Percentiles rank a stretch among this genome's conserved stretches.
Conservation (phyloP, 805 yeast species). For the Candida bentonensis region DNA sequence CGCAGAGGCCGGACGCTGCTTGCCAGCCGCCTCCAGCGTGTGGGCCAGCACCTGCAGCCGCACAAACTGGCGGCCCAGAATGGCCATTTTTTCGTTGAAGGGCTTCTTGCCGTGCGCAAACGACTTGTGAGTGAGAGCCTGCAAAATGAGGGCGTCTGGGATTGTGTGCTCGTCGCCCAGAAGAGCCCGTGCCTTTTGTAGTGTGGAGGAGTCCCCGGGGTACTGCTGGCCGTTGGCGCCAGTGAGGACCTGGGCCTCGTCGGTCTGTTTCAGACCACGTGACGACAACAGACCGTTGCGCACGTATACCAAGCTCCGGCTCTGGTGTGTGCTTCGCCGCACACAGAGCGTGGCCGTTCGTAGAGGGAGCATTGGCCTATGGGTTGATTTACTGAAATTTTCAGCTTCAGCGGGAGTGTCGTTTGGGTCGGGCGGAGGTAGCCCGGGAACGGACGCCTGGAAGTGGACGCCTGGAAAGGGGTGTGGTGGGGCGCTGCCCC, state of each 20-base stretch:
- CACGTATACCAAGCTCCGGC: conserved; percentile 23
- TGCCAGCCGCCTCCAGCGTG: conserved; percentile 3
- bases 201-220: conserved; percentile 35
- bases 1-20: conserved; percentile 7
- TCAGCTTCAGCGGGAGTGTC: neutral
- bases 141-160: conserved; percentile 51
- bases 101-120: conserved; percentile 87
- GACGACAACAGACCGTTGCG: conserved; percentile 37
- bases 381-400: neutral
- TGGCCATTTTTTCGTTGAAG: conserved; percentile 71
- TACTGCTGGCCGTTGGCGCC: conserved; percentile 37
- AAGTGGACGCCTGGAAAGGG: neutral
- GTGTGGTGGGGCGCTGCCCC: neutral
- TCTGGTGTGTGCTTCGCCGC: conserved; percentile 11
- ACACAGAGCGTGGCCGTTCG: neutral
- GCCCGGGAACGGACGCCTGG: neutral
- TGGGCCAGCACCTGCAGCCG: conserved; percentile 12
- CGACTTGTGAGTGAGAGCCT: conserved; percentile 83
- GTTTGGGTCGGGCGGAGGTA: neutral
- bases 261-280: conserved; percentile 40
- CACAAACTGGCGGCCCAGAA: conserved; percentile 34
- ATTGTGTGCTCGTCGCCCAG: conserved; percentile 36
- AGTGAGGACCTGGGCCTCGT: neutral
- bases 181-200: conserved; percentile 35
- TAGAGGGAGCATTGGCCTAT: neutral